Base-by-base conservation (phyloP, 179 eudicot genomes). In the Spergularia azorica region DNA sequence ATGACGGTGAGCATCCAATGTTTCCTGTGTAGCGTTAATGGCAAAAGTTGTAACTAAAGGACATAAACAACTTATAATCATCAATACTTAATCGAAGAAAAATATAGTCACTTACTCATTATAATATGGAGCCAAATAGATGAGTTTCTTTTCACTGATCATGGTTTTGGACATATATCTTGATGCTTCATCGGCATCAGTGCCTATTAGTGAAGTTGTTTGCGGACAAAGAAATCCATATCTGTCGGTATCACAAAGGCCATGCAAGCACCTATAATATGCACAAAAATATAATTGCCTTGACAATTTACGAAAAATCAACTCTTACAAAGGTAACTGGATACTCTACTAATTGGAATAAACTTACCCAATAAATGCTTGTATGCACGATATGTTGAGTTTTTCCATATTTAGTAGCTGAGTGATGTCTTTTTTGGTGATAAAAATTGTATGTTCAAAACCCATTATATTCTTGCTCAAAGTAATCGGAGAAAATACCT, bases 211-310 rank as follows among this genome's bases (percentile, higher is more conserved):
- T 21, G 39, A 61, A 20, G 65, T 18, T 2, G 21, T 61, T 61
- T 61, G 39, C 16, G 65, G 65, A 61, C 65, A 61, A 61, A 61
- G 15, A 61, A 61, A 20, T 14, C 65, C 65, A 21, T 61, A 61
- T 61, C 39, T 61, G 4, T 26, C 39, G 13, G 10, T 61, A 32
- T 61, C 65, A 61, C 65, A 61, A 18, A 61, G 4, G 14, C 16
- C 13, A 21, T 61, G 41, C 66, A 62, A 62, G 10, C 2, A 32
- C 66, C 43, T 62, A 62, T 21, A 11, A 21, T 62, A 62, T 32
- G 0, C 39, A 36, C 39, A 32, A 36, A 3, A 0, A 36, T 36
- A 36, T 36, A 3, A 36, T 36, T 36, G 39, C 0, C 39, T 36
- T 36, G 39, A 26, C 1, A 26, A 26, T 26, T 36, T 36, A 36